Percentiles rank a stretch among this genome's conserved stretches.
Conservation (phyloP, 2,329 filamentous ascomycete species). For the Arthrinium puccinioides region DNA sequence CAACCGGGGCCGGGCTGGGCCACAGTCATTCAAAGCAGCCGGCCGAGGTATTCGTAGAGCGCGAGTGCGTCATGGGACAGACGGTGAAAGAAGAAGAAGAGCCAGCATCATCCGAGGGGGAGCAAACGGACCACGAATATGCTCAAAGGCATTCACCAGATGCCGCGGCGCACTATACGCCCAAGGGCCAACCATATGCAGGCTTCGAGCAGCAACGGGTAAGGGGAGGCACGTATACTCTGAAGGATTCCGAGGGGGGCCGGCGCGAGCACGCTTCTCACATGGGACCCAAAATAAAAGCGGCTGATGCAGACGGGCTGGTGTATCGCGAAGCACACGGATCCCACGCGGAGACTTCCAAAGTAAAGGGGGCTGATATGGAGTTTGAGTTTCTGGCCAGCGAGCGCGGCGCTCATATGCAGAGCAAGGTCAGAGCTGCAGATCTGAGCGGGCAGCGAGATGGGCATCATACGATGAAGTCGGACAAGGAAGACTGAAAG, state of each 20-base stretch:
- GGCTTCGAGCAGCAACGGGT: conserved; percentile 7
- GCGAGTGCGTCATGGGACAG: conserved; percentile 30
- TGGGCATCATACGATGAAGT: too few species aligned
- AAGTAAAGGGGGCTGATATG: not conserved
- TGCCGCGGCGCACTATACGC: conserved; percentile 1
- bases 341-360: not conserved
- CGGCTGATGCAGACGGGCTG: not conserved
- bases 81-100: conserved; percentile 26
- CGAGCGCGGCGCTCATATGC: not conserved
- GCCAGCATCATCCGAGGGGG: conserved; percentile 2
- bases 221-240: not conserved
- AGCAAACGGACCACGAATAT: not conserved
- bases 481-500: too few species aligned
- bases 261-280: not conserved
- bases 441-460: too few species aligned
- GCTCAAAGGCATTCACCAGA: not conserved
- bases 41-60: conserved; percentile 18
- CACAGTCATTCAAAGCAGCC: conserved; percentile 13
- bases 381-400: not conserved
- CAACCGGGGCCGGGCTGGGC: conserved; percentile 11
- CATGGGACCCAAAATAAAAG: not conserved
- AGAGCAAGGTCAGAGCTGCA: not conserved
- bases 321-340: not conserved
- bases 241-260: not conserved
- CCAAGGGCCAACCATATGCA: conserved; percentile 12